Percentiles rank a stretch among this genome's conserved stretches.
Evolutionary conservation across 257 asterid genomes (phyloP).

Genomic region (Asclepias syriaca): DNA sequence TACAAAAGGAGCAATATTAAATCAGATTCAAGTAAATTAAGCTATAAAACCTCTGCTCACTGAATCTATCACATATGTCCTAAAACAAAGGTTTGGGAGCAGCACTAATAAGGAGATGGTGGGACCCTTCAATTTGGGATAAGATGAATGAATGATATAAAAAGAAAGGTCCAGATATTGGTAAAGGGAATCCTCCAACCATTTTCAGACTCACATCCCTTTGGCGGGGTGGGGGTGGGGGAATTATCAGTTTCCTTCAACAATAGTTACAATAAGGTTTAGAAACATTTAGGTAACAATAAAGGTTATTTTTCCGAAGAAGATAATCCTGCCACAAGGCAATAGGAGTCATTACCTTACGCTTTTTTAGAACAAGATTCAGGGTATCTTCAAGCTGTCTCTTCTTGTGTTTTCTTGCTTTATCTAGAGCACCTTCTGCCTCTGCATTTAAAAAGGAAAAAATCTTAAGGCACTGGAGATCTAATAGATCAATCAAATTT

Average conservation of each 20-base stretch:
- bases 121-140: background rate
- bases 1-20: constrained; percentile 1
- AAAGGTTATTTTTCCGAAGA: background rate
- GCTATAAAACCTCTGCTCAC: background rate
- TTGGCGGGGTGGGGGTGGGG: background rate
- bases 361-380: constrained; percentile 82
- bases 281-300: background rate
- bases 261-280: background rate
- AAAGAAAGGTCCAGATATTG: background rate
- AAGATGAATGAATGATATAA: background rate
- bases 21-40: background rate
- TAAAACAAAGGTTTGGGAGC: background rate
- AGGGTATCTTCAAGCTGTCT: constrained; percentile 97
- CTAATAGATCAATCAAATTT: background rate
- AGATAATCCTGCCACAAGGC: background rate
- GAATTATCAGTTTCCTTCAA: background rate
- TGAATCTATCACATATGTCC: background rate
- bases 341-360: constrained; percentile 50
- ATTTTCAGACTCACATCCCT: background rate
- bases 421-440: constrained; percentile 99
- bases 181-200: background rate
- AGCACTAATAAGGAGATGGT: background rate
- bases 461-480: constrained; percentile 1
- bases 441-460: constrained; percentile 40
- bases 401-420: constrained; percentile 98